Conservation (phyloP, 768 basidiomycete species). For the Gloeophyllum trabeum region DNA sequence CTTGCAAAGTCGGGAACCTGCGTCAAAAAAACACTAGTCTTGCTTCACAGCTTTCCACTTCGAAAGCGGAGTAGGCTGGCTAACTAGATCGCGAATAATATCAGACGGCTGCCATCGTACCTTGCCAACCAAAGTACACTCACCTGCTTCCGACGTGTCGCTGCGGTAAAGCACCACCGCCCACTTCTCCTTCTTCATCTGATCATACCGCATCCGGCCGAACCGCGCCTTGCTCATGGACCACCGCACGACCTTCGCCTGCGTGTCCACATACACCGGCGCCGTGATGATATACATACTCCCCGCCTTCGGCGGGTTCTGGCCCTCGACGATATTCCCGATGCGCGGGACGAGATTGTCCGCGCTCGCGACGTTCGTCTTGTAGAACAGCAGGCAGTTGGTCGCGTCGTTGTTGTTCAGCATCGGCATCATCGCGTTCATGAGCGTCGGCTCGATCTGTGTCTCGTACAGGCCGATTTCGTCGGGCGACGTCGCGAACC, state of each 20-base stretch:
- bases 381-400: background rate
- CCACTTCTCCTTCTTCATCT: background rate
- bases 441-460: background rate
- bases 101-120: too few species aligned
- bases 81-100: too few species aligned
- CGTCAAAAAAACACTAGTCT: too few species aligned
- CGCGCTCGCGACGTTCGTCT: background rate
- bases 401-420: background rate
- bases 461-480: slow-evolving; percentile 8
- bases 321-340: background rate
- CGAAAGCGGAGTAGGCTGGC: too few species aligned
- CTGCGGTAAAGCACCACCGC: background rate
- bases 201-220: background rate
- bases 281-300: background rate
- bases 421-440: background rate
- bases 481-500: slow-evolving; percentile 7
- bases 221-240: background rate
- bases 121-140: too few species aligned
- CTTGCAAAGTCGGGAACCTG: too few species aligned
- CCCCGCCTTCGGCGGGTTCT: background rate
- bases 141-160: background rate
- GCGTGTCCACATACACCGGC: background rate
- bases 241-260: background rate
- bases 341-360: background rate
- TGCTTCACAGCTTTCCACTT: too few species aligned